Evolutionary conservation across 2,329 filamentous ascomycete species (phyloP), one percentile per base, ranked within the genome.

Genomic region (Paecilomyces sp.): DNA sequence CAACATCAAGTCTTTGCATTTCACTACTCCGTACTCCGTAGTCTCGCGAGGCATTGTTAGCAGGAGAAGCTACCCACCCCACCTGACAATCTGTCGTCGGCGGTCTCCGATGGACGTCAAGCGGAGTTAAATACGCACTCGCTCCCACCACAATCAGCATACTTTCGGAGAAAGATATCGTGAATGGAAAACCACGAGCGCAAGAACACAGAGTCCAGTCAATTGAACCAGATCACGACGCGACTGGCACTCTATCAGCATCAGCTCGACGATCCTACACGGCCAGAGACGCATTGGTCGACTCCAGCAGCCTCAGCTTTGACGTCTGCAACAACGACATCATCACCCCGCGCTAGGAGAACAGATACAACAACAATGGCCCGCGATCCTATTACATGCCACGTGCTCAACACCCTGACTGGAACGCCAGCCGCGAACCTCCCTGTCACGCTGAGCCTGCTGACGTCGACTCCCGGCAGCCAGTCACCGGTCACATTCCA

Each of bases 401-500:
- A 81, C 63, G 76, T 78, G 58, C 77, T 84, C 55, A 80, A 82
- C 65, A 79, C 76, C 34, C 66, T 79, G 56, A 77, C 76, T 54
- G 76, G 77, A 55, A 77, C 76, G 9, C 75, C 78, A 9, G 76
- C 74, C 22, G 72, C 76, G 1, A 69, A 76, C 25, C 72, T 84
- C 22, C 76, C 78, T 31, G 82, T 83, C 64, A 77, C 76, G 0
- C 74, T 82, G 34, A 78, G 77, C 2, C 76, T 84, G 56, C 77
- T 97, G 66, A 88, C 28, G 77, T 90, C 56, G 75, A 78, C 62
- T 53, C 66, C 62, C 55, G 60, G 74, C 67, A 56, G 61, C 60
- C 60, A 64, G 28, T 64, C 60, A 36, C 63, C 66, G 18, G 57
- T 67, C 57, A 70, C 60, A 24, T 79, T 77, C 68, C 66, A 64